Evolutionary conservation across 805 yeast species (phyloP), one percentile per base, ranked within the genome.

Genomic region (Candida mattraensis): DNA sequence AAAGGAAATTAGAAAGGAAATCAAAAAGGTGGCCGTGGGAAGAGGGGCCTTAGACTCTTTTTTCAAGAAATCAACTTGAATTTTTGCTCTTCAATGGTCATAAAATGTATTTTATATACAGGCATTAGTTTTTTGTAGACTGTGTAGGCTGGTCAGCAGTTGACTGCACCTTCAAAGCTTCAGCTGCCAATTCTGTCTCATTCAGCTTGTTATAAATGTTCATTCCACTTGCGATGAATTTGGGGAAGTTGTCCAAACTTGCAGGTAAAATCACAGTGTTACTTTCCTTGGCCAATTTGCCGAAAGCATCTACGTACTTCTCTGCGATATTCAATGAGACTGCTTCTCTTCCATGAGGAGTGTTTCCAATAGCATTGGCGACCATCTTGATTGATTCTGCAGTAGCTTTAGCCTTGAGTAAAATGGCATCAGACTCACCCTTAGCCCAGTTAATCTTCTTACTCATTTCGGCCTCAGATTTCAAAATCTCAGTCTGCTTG

Each of bases 311-410:
- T 42, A 86, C 84, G 58, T 86, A 86, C 54, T 81, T 83, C 55
- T 83, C 89, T 11, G 95, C 95, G 27, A 86, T 79, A 58, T 81
- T 87, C 45, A 87, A 70, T 14, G 82, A 67, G 23, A 86, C 87
- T 7, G 94, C 95, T 30, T 83, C 84, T 38, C 63, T 63, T 28
- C 93, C 89, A 39, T 83, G 83, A 5, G 83, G 79, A 20, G 86
- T 77, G 35, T 72, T 71, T 32, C 70, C 61, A 48, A 86, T 83
- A 10, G 93, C 87, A 30, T 67, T 59, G 8, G 94, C 85, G 33
- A 86, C 66, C 37, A 66, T 64, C 48, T 66, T 69, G 45, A 86
- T 73, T 22, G 91, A 84, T 47, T 76, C 72, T 6, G 95, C 86
- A 14, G 85, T 78, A 7, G 94, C 95, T 47, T 70, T 66, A 7